These are phyloP conservation scores for Immersiella caudata DNA, from an alignment of 495 filamentous ascomycete genomes.

Conservation along the genomic window DNA sequence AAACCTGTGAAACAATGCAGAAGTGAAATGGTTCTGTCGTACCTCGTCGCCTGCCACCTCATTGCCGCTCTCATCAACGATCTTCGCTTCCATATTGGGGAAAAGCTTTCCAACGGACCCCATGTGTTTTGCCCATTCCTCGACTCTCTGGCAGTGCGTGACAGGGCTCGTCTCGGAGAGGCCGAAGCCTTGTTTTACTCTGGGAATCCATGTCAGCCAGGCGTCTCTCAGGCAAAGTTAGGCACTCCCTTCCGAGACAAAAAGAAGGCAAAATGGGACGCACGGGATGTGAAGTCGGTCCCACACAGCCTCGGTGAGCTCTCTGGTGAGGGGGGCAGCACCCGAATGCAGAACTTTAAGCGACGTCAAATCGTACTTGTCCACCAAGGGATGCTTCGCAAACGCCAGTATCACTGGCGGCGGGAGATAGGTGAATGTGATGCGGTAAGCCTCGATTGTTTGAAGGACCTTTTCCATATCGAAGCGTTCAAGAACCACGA, in stretches of 20 bases:
- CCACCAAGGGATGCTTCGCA: slow-evolving; percentile 73
- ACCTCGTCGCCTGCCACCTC: slow-evolving; percentile 59
- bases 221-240: neutral
- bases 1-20: neutral
- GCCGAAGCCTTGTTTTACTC: slow-evolving; percentile 63
- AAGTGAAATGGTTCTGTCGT: neutral
- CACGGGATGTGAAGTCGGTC: slow-evolving; percentile 66
- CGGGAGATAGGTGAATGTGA: slow-evolving; percentile 81
- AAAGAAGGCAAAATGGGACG: neutral
- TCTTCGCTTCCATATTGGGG: slow-evolving; percentile 82
- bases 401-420: slow-evolving; percentile 84
- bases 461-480: slow-evolving; percentile 77
- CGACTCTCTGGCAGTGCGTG: slow-evolving; percentile 64
- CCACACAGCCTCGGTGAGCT: slow-evolving; percentile 80
- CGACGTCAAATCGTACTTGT: slow-evolving; percentile 77
- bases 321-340: slow-evolving; percentile 82
- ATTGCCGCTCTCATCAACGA: slow-evolving; percentile 64
- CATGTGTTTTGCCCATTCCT: slow-evolving; percentile 74
- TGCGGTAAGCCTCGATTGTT: slow-evolving; percentile 70
- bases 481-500: slow-evolving; percentile 82
- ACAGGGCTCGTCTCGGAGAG: slow-evolving; percentile 58
- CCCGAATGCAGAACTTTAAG: slow-evolving; percentile 87
- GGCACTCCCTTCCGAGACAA: neutral
- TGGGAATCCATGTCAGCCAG: neutral
- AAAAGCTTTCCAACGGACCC: slow-evolving; percentile 81